Base-by-base conservation (phyloP, 2,329 filamentous ascomycete species). In the Pseudomassariella vexata region DNA sequence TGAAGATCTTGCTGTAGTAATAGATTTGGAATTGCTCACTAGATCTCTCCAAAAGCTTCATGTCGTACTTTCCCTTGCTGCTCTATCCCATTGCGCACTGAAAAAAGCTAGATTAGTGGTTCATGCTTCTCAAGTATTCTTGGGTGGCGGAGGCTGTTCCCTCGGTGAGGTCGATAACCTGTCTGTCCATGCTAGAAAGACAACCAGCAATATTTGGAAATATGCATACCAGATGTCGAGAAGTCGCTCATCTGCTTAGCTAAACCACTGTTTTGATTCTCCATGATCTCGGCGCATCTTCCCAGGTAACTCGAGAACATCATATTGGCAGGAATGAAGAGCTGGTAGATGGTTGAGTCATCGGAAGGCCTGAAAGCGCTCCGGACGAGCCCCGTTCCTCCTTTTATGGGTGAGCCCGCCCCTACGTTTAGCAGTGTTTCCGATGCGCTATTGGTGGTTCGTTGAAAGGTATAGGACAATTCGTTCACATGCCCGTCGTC, bases 341-440 rank as follows among this genome's bases (percentile, higher is more conserved):
- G 90, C 52, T 90, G 86, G 39, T 87, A 80, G 23, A 85, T 83
- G 1, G 84, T 86, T 10, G 86, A 78, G 55, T 95, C 90, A 55
- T 96, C 90, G 37, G 84, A 90, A 0, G 89, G 90, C 1, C 90
- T 75, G 65, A 95, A 95, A 19, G 88, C 87, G 44, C 84, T 89
- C 34, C 90, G 76, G 24, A 95, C 74, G 30, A 95, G 72, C 0
- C 87, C 87, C 2, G 87, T 92, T 18, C 76, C 76, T 19, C 76
- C 76, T 33, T 78, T 82, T 2, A 94, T 73, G 0, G 90, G 90
- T 44, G 86, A 89, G 12, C 88, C 89, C 19, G 80, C 65, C 7
- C 90, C 90, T 7, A 67, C 66, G 36, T 95, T 81, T 36, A 70
- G 75, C 3, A 95, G 71, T 0, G 88, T 95, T 52, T 95, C 89